These are phyloP conservation scores for Plasmodium vinckei DNA, from an alignment of 169 alveolate genomes.

Conservation along the genomic window DNA sequence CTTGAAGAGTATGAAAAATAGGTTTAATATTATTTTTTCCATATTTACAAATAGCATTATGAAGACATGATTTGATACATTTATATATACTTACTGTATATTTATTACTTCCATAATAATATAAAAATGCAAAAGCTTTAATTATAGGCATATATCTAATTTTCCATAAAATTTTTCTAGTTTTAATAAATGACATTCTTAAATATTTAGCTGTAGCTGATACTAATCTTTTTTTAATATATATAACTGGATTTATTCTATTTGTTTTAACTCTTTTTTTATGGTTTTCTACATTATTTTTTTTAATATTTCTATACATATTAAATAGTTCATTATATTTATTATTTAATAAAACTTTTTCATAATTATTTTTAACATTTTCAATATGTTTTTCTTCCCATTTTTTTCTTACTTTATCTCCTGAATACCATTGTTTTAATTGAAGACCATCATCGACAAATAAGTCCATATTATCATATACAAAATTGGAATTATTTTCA, in stretches of 20 bases:
- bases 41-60: constrained; percentile 68
- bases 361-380: constrained; percentile 56
- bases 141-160: constrained; percentile 67
- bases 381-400: constrained; percentile 70
- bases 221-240: constrained; percentile 67
- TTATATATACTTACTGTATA: constrained; percentile 73
- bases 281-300: constrained; percentile 51
- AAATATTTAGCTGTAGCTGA: constrained; percentile 72
- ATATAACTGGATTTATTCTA: constrained; percentile 66
- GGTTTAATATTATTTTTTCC: constrained; percentile 71
- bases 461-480: constrained; percentile 28
- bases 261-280: constrained; percentile 75
- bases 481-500: background rate
- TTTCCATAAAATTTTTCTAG: constrained; percentile 74
- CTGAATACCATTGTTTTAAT: constrained; percentile 69
- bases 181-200: constrained; percentile 62
- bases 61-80: constrained; percentile 60
- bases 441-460: constrained; percentile 49
- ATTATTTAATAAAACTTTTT: constrained; percentile 59
- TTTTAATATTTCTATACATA: constrained; percentile 64
- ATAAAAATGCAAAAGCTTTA: constrained; percentile 65
- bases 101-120: constrained; percentile 69
- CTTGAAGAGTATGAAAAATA: constrained; percentile 72
- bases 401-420: constrained; percentile 34
- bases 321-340: constrained; percentile 67